Conservation (phyloP, 2,329 filamentous ascomycete genomes). For the Tolypocladium ovalisporum region DNA sequence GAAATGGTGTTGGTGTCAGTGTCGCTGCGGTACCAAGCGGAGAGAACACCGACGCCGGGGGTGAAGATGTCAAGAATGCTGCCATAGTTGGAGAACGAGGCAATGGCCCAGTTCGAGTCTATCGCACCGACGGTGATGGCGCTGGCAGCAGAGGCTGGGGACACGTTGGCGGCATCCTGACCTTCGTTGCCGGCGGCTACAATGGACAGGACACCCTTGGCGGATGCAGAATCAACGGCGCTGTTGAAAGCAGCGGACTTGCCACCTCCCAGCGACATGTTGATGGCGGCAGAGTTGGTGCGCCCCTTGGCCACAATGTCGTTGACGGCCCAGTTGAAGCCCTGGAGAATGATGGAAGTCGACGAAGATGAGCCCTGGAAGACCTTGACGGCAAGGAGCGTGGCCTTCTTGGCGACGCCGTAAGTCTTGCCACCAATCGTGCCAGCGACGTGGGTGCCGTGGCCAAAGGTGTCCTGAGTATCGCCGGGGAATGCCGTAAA, state of each 20-base stretch:
- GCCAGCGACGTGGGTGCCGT: constrained; percentile 31
- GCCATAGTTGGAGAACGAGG: constrained; percentile 42
- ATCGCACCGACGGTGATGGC: constrained; percentile 24
- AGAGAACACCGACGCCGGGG: constrained; percentile 34
- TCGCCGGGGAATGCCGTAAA: constrained; percentile 15
- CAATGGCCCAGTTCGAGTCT: constrained; percentile 24
- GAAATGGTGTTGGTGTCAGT: constrained; percentile 35
- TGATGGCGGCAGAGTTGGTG: constrained; percentile 32
- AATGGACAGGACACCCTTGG: constrained; percentile 36
- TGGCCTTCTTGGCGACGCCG: constrained; percentile 32
- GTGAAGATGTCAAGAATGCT: constrained; percentile 37
- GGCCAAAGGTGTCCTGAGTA: constrained; percentile 22
- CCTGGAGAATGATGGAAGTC: constrained; percentile 20
- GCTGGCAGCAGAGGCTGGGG: constrained; percentile 19
- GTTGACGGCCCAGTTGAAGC: constrained; percentile 30
- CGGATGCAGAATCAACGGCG: constrained; percentile 33
- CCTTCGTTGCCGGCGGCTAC: constrained; percentile 44
- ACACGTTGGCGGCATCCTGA: constrained; percentile 11
- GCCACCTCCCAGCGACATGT: constrained; percentile 43
- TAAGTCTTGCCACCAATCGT: constrained; percentile 23
- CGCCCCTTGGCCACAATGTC: constrained; percentile 31
- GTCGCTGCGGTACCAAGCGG: constrained; percentile 34
- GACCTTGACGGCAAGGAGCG: constrained; percentile 35
- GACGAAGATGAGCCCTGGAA: constrained; percentile 18
- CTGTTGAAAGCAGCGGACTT: constrained; percentile 35